Percentiles rank a stretch among this genome's conserved stretches.
Conservation (phyloP, 345 rosid species). For the Cardamine occulta region DNA sequence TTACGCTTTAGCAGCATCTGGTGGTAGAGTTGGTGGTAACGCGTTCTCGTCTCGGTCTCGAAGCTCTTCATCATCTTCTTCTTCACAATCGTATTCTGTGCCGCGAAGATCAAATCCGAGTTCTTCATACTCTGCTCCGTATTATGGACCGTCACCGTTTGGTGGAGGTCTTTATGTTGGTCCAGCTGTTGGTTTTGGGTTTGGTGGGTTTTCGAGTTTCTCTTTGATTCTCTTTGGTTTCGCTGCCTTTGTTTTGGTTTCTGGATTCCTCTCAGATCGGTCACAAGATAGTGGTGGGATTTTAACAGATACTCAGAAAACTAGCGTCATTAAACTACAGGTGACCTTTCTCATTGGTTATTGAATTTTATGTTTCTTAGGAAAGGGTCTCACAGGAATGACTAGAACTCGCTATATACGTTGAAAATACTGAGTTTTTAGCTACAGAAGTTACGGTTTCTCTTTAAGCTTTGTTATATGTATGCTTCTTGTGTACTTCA, state of each 20-base stretch:
- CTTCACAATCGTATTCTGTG: slow-evolving; percentile 63
- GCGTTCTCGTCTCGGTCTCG: slow-evolving; percentile 65
- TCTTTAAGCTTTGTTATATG: too few species aligned
- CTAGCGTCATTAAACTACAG: slow-evolving; percentile 90
- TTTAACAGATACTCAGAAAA: slow-evolving; percentile 70
- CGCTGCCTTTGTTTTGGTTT: slow-evolving; percentile 83
- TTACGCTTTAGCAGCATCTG: slow-evolving; percentile 74
- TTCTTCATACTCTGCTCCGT: slow-evolving; percentile 63
- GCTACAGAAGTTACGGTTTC: not conserved
- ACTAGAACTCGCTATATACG: not conserved
- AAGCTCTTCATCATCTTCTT: slow-evolving; percentile 54
- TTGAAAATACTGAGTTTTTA: not conserved
- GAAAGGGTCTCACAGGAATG: not conserved
- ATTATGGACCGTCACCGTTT: slow-evolving; percentile 72
- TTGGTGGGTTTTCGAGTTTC: slow-evolving; percentile 81
- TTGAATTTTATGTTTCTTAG: not conserved
- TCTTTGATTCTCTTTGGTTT: slow-evolving; percentile 69
- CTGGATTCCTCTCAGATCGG: slow-evolving; percentile 81
- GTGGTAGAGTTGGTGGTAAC: slow-evolving; percentile 77
- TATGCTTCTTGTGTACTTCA: too few species aligned
- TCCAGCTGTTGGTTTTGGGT: slow-evolving; percentile 79
- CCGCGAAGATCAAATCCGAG: slow-evolving; percentile 49
- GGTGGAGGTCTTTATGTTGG: slow-evolving; percentile 69
- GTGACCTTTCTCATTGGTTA: slow-evolving; percentile 35
- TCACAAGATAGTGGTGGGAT: slow-evolving; percentile 54